Evolutionary conservation across 768 basidiomycete genomes (phyloP), one percentile per base, ranked within the genome.

Genomic region (Russula abietina): DNA sequence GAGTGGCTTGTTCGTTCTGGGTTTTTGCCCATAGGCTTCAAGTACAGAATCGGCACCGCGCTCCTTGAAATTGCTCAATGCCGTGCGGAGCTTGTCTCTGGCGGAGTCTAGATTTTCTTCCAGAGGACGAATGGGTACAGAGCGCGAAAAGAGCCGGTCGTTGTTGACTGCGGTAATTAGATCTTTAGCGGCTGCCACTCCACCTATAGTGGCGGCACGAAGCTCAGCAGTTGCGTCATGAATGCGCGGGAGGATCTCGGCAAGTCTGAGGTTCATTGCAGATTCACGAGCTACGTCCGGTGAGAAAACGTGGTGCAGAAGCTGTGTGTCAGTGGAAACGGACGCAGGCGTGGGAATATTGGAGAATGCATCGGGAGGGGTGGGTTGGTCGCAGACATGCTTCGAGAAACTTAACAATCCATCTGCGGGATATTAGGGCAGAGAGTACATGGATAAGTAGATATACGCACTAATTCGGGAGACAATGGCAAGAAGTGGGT

Each of bases 191-290:
- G 73, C 70, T 4, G 53, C 65, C 22, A 79, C 65, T 0, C 70
- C 73, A 1, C 55, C 68, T 7, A 70, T 60, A 32, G 69, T 71
- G 0, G 78, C 75, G 2, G 59, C 59, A 6, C 79, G 75, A 9
- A 80, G 69, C 7, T 74, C 73, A 1, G 64, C 48, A 4, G 79
- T 79, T 16, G 73, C 69, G 17, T 70, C 67, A 4, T 71, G 70
- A 57, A 80, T 62, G 38, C 67, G 61, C 2, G 78, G 77, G n/a
- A 79, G 57, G 5, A 77, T 59, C 60, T 78, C 75, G 8, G 55
- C 45, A 26, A 77, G 68, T 30, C 71, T 72, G n/a, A 77, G 68
- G 14, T 58, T 53, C 65, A 74, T 65, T 22, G 68, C 57, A 6
- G 66, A 53, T 62, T 79, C 77, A 28, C 68, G 70, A 2, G 67